A percentile compares a stretch with the other conserved stretches of the same genome.
Conservation (phyloP, 202 grass and related monocot species). For the Hordeum pubiflorum region DNA sequence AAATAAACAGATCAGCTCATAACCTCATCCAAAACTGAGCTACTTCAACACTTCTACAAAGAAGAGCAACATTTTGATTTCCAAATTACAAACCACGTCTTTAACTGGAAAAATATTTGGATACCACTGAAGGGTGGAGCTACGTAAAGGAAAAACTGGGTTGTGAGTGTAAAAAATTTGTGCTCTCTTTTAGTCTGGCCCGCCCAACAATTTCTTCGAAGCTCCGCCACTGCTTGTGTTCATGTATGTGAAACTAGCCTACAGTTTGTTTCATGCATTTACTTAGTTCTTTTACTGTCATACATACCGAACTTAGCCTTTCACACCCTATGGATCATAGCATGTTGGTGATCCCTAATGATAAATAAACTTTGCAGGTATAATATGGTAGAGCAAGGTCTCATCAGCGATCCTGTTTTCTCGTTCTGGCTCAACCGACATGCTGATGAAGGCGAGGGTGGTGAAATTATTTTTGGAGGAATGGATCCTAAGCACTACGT, state of each 20-base stretch:
- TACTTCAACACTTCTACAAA: no score
- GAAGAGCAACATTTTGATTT: no score
- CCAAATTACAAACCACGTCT: no score
- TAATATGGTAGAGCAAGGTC: constrained; percentile 78
- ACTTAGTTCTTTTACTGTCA: not conserved
- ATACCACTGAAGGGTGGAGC: no score
- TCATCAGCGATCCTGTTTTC: constrained; percentile 74
- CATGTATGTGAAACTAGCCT: not conserved
- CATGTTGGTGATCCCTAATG: constrained; percentile 14
- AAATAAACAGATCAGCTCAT: no score
- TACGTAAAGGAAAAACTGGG: no score
- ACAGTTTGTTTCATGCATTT: constrained; percentile 3
- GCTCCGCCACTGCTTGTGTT: not conserved
- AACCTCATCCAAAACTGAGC: no score
- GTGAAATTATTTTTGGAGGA: constrained; percentile 91
- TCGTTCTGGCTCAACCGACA: constrained; percentile 93
- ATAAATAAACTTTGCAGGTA: constrained; percentile 43
- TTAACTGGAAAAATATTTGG: no score
- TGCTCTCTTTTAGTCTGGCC: no score
- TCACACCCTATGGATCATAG: not conserved
- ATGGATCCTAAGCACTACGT: constrained; percentile 73
- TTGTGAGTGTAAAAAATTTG: no score
- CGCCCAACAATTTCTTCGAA: no score
- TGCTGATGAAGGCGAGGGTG: constrained; percentile 70
- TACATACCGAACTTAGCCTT: not conserved